Evolutionary conservation across 805 yeast species (phyloP), one percentile per base, ranked within the genome.

Genomic region (Cyberlindnera samutprakarnensis): DNA sequence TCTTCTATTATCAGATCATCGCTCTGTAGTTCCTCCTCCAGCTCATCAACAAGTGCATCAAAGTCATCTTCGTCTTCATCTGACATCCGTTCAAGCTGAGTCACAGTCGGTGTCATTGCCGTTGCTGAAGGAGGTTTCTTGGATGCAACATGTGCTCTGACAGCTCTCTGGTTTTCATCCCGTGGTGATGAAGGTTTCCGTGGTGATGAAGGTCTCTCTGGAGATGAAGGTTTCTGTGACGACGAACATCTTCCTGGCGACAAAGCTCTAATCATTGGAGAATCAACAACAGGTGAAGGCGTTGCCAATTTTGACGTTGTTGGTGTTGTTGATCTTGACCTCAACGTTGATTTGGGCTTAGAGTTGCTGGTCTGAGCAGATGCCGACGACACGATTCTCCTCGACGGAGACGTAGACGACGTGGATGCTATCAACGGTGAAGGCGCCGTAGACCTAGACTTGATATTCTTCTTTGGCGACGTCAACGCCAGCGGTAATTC

Each of bases 61-160:
- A 45, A 44, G 8, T 41, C 54, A 11, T 40, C 47, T n/a, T 41
- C 49, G 12, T 40, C 47, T n/a, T 41, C 49, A 7, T 39, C 34
- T n/a, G 35, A 18, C 5, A 30, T 18, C 3, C 31, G 10, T 12
- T 25, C 27, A 12, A 10, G n/a, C n/a, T 37, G 34, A 10, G 38
- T 23, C 6, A 39, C 33, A 3, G 41, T 28, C 14, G 46, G 46
- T 5, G 51, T 39, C 13, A 39, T 21, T 2, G 33, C 30, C 9
- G 37, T 30, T n/a, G 42, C 12, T 7, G 48, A 32, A 15, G 46
- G 50, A 7, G 44, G 47, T 14, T 37, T 41, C 38, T 44, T 43
- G 0, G 41, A n/a, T 8, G 36, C 19, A 14, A 22, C 23, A 10
- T 28, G 35, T 14, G n/a, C n/a, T n/a, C n/a, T n/a, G n/a, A n/a